Percentiles rank a stretch among this genome's conserved stretches.
Conservation (phyloP, 2,329 filamentous ascomycete genomes). For the Colletotrichum kahawae region DNA sequence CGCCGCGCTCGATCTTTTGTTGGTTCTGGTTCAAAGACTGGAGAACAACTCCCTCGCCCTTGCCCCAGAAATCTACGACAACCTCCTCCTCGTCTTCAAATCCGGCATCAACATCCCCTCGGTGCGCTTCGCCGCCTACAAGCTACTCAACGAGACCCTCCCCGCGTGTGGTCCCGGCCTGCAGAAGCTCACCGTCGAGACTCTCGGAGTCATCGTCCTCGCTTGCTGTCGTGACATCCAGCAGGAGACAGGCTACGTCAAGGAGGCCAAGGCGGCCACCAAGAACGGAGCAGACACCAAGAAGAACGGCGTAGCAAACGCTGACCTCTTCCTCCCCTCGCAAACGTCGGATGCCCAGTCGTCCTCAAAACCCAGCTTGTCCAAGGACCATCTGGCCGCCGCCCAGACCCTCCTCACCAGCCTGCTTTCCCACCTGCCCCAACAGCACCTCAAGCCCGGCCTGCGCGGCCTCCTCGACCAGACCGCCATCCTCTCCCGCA, state of each 20-base stretch:
- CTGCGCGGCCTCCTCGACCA: conserved; percentile 80
- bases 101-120: conserved; percentile 55
- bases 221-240: conserved; percentile 79
- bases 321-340: conserved; percentile 71
- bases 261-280: conserved; percentile 37
- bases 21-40: conserved; percentile 62
- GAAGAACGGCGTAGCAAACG: conserved; percentile 62
- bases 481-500: conserved; percentile 74
- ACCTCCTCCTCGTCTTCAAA: conserved; percentile 73
- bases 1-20: conserved; percentile 68
- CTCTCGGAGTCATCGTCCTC: conserved; percentile 66
- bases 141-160: conserved; percentile 62
- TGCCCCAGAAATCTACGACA: conserved; percentile 70
- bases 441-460: conserved; percentile 71
- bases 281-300: conserved; percentile 32
- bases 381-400: conserved; percentile 54
- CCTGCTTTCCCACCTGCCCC: conserved; percentile 67
- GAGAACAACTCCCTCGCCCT: conserved; percentile 62
- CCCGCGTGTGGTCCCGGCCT: conserved; percentile 68
- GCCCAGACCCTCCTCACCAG: conserved; percentile 67
- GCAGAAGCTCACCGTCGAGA: conserved; percentile 67
- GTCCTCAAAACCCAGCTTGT: conserved; percentile 42
- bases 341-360: conserved; percentile 38
- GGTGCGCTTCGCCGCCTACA: conserved; percentile 67
- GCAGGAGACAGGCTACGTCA: conserved; percentile 54